A percentile compares a stretch with the other conserved stretches of the same genome.
Evolutionary conservation across 2,329 filamentous ascomycete genomes (phyloP).

Genomic region (Xylaria sp.): DNA sequence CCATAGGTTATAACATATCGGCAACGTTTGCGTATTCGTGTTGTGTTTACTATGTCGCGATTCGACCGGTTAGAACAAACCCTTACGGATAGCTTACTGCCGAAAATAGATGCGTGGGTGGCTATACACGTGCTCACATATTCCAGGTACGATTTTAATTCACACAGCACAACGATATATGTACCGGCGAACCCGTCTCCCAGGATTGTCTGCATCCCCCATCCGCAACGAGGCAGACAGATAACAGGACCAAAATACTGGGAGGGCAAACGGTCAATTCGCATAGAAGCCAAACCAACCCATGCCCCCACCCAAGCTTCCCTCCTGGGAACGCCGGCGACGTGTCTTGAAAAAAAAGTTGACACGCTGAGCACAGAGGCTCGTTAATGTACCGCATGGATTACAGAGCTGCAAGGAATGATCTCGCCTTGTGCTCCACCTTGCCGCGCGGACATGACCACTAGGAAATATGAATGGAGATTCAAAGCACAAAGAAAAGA

Average conservation of each 20-base stretch:
- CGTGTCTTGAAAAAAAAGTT: conserved; percentile 32
- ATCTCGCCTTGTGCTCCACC: conserved; percentile 82
- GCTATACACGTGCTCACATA: neutral
- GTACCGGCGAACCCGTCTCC: conserved; percentile 58
- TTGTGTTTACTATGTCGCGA: neutral
- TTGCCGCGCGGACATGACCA: conserved; percentile 70
- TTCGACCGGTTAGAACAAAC: neutral
- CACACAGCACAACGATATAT: conserved; percentile 44
- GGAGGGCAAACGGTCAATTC: conserved; percentile 60
- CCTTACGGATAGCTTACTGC: neutral
- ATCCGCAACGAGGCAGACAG: conserved; percentile 45
- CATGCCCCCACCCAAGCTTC: conserved; percentile 41
- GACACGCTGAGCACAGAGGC: conserved; percentile 37
- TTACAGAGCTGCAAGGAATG: conserved; percentile 81
- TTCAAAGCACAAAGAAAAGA: conserved; percentile 11
- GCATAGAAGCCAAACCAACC: conserved; percentile 51
- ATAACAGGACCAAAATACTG: conserved; percentile 53
- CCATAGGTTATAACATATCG: neutral
- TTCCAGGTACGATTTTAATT: neutral
- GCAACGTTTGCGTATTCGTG: neutral
- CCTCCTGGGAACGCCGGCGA: conserved; percentile 49
- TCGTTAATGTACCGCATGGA: conserved; percentile 74
- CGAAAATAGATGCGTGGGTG: neutral
- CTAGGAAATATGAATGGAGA: conserved; percentile 12
- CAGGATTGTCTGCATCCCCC: conserved; percentile 43